Evolutionary conservation across 169 alveolate genomes (phyloP).

Genomic region (Eimeria acervulina): DNA sequence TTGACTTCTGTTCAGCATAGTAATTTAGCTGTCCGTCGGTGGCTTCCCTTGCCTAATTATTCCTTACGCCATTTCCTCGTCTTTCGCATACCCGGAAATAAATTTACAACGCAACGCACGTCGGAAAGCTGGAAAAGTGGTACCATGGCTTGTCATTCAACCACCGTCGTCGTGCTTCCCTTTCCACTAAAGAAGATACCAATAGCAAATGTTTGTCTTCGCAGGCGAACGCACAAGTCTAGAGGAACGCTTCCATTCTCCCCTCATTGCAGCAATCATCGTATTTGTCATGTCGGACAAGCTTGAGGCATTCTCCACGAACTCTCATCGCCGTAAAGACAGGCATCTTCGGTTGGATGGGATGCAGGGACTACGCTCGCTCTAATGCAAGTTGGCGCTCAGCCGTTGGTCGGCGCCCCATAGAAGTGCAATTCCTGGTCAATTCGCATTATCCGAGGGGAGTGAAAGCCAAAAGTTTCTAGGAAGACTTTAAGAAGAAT

Average conservation of each 20-base stretch:
- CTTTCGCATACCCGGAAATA: too few species aligned
- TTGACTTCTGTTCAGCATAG: too few species aligned
- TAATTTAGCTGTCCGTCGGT: too few species aligned
- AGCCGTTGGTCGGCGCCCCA: too few species aligned
- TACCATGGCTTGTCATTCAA: not conserved
- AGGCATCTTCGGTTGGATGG: not conserved
- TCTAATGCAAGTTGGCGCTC: too few species aligned
- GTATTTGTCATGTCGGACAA: not conserved
- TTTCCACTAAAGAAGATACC: not conserved
- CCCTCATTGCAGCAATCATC: not conserved
- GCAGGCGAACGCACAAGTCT: not conserved
- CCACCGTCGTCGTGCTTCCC: not conserved
- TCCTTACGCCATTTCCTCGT: not conserved
- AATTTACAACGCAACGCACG: too few species aligned
- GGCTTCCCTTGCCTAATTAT: not conserved
- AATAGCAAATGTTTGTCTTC: not conserved
- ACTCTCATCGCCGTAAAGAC: too few species aligned
- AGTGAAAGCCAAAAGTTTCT: too few species aligned
- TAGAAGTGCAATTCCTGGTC: too few species aligned
- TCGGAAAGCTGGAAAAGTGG: not conserved
- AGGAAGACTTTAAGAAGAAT: too few species aligned
- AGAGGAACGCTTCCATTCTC: not conserved
- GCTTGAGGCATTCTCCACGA: not conserved
- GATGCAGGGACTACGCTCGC: not conserved
- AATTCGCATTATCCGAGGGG: too few species aligned